These are phyloP conservation scores for Endothia cerciana DNA, from an alignment of 2,329 filamentous ascomycete species.

Conservation along the genomic window DNA sequence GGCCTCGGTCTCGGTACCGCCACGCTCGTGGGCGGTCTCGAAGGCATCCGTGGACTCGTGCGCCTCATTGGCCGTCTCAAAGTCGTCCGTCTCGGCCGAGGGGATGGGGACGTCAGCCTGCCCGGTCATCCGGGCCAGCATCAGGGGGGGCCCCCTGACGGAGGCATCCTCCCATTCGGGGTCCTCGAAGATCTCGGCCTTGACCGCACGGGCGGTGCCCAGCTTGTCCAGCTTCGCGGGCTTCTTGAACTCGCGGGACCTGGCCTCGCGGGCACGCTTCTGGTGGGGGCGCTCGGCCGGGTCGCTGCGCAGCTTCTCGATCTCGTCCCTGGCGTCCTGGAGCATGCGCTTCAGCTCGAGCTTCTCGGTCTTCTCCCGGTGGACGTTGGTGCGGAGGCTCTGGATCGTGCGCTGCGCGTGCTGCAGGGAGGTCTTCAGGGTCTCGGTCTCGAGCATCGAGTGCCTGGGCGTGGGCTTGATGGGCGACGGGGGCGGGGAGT, in stretches of 20 bases:
- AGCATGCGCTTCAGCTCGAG: constrained; percentile 93
- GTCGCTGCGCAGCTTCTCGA: constrained; percentile 71
- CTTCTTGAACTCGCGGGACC: constrained; percentile 77
- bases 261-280: constrained; percentile 66
- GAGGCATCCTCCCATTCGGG: constrained; percentile 81
- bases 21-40: constrained; percentile 75
- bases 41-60: constrained; percentile 74
- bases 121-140: constrained; percentile 20
- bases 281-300: constrained; percentile 38
- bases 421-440: constrained; percentile 87
- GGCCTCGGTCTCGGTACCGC: constrained; percentile 81
- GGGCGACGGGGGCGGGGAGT: constrained; percentile 88
- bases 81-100: constrained; percentile 61
- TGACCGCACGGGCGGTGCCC: constrained; percentile 73
- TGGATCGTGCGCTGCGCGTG: constrained; percentile 97
- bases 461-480: constrained; percentile 91
- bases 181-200: constrained; percentile 82
- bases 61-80: constrained; percentile 83
- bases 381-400: constrained; percentile 90
- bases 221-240: constrained; percentile 67
- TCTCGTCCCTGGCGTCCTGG: constrained; percentile 90
- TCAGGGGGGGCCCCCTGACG: constrained; percentile 30
- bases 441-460: constrained; percentile 91
- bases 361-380: constrained; percentile 98
- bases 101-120: constrained; percentile 26